Evolutionary conservation across 129 eudicot species (phyloP), one percentile per base, ranked within the genome.

Genomic region (Flaveria ramosissima): DNA sequence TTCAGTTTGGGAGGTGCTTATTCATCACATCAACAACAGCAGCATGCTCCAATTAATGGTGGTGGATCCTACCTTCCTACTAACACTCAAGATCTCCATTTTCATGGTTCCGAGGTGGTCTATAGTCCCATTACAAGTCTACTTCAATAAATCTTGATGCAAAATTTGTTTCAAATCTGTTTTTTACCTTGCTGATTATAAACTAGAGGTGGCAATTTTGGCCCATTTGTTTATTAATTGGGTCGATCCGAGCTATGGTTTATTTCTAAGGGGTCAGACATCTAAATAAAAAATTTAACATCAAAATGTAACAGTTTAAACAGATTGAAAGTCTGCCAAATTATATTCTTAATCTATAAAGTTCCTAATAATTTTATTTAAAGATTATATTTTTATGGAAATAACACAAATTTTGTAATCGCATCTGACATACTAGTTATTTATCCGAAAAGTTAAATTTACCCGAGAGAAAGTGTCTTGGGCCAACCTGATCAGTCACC

Each of bases 1-100:
- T 89, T 90, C 80, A 84, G 82, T 79, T 84, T 86, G 76, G 92
- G 95, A 47, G 88, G 92, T 43, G 76, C 82, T 13, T 86, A 85
- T 78, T 83, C 97, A 57, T 88, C 98, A 70, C 92, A 93, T 72
- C 95, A 89, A 76, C 97, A 87, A 74, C 97, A 86, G 41, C 92
- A 86, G 52, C 96, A 85, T 84, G 83, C 92, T 83, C 83, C 90
- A 55, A 73, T 87, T 61, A 87, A 86, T 61, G 83, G 85, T 72
- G 85, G 83, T 26, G 91, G 82, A 72, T 85, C 97, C 73, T 92
- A 82, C 83, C 81, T 83, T 74, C 81, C 91, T 15, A 24, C 88
- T 57, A 86, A 85, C 87, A 87, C 83, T 77, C 96, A 83, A 82
- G 97, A 92, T 75, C 86, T 87, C 61, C 97, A 83, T 81, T 85